Base-by-base conservation (phyloP, 306 rosid species). In the Pyrus pyrifolia region DNA sequence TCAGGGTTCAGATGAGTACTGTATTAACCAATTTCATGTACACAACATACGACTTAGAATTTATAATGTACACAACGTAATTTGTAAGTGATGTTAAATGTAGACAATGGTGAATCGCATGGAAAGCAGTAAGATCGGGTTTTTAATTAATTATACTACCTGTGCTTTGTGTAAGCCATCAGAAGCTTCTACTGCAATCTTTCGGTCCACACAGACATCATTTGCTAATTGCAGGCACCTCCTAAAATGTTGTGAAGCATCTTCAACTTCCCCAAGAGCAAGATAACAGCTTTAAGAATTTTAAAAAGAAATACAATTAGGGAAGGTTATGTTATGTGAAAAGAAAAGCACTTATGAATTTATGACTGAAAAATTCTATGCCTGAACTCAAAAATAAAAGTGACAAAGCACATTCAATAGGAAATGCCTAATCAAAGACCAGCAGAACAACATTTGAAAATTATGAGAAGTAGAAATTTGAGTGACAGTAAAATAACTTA, bases 131-230 rank as follows among this genome's bases (percentile, higher is more conserved):
- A 13, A 68, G 11, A 12, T 19, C 13, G 3, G n/a, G 23, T 6
- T 18, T 18, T 18, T 21, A 18, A 64, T 51, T 67, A 75, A 69
- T 79, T 60, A 78, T 78, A 68, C 40, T 82, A 96, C 99, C 98
- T 86, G 91, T 21, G 90, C 89, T 82, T 91, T 92, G 81, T 90
- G 97, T 79, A 96, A 83, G 67, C 99, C 96, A 73, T 96, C 93
- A n/a, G 99, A 90, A 71, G 99, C 98, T 79, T 95, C 99, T 73
- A 91, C 93, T 21, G 83, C 85, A 83, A 88, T 83, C 86, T 89
- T 95, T 62, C 92, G 90, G 87, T 95, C 98, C 73, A 86, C 93
- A 63, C 91, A 90, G 73, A 87, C 83, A 76, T 87, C 93, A 81
- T 75, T 82, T 82, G 89, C 96, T 35, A 87, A 79, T 79, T 87